phyloP scores from a whole-genome alignment of 345 rosid genomes.

The Populus deltoides region DNA sequence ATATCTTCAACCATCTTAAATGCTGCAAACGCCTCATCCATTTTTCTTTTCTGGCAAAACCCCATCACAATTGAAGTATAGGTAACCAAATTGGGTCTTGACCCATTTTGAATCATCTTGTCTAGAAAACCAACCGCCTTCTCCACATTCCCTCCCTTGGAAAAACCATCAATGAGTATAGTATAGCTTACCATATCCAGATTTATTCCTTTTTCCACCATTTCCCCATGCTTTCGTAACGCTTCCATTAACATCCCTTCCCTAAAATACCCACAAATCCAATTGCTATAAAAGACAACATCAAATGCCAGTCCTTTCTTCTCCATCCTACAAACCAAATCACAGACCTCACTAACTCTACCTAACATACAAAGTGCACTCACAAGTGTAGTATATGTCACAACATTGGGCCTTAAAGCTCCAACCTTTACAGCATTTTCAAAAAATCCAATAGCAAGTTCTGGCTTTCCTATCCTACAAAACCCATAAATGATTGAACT shows the following conservation, averaged over 20 bases:
- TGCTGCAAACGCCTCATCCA: constrained; percentile 55
- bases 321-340: constrained; percentile 46
- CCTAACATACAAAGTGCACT: constrained; percentile 59
- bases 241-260: constrained; percentile 49
- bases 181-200: constrained; percentile 56
- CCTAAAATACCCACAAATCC: constrained; percentile 54
- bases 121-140: constrained; percentile 53
- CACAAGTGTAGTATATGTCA: constrained; percentile 57
- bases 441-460: constrained; percentile 57
- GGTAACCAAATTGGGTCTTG: constrained; percentile 56
- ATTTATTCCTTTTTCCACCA: constrained; percentile 47
- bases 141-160: constrained; percentile 39
- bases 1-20: constrained; percentile 47
- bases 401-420: constrained; percentile 56
- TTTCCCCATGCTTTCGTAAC: constrained; percentile 41
- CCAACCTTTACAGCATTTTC: constrained; percentile 44
- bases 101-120: constrained; percentile 55
- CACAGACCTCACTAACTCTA: constrained; percentile 48
- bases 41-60: constrained; percentile 54
- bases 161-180: constrained; percentile 55
- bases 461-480: constrained; percentile 64
- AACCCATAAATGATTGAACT: constrained; percentile 68
- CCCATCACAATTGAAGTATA: constrained; percentile 58
- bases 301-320: constrained; percentile 58
- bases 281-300: constrained; percentile 59